Evolutionary conservation across 2,329 filamentous ascomycete genomes (phyloP).

Genomic region (Aciculosporium take): DNA sequence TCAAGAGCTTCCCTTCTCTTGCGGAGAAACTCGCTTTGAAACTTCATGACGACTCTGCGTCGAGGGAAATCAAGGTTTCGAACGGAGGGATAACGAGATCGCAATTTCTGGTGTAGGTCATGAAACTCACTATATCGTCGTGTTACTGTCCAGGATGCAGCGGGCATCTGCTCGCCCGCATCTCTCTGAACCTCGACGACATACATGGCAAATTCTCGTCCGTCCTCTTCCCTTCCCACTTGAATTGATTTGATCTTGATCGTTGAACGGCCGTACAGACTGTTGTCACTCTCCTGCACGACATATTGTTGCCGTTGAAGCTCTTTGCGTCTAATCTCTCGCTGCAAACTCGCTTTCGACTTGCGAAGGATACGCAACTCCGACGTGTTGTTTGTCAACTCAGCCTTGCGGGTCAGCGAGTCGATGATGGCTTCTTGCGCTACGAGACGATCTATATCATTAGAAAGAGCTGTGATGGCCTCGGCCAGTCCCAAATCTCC

Average conservation of each 20-base stretch:
- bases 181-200: constrained; percentile 82
- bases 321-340: constrained; percentile 87
- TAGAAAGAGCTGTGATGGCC: constrained; percentile 75
- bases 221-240: constrained; percentile 81
- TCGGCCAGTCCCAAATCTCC: constrained; percentile 88
- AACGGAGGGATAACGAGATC: constrained; percentile 74
- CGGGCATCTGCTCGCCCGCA: constrained; percentile 88
- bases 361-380: constrained; percentile 86
- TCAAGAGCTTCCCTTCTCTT: constrained; percentile 77
- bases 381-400: constrained; percentile 90
- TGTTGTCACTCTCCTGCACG: constrained; percentile 95
- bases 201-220: constrained; percentile 86
- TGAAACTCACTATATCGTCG: constrained; percentile 94
- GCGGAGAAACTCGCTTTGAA: constrained; percentile 89
- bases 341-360: constrained; percentile 81
- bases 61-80: constrained; percentile 84
- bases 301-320: constrained; percentile 94
- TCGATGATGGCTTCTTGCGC: constrained; percentile 86
- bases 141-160: constrained; percentile 88
- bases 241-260: constrained; percentile 87
- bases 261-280: constrained; percentile 79
- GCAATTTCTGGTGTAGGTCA: constrained; percentile 79
- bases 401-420: constrained; percentile 82
- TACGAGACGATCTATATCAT: constrained; percentile 77
- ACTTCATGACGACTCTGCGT: constrained; percentile 84